Conservation (phyloP, 1,284 basidiomycete species). For the Ganoderma lingzhi region DNA sequence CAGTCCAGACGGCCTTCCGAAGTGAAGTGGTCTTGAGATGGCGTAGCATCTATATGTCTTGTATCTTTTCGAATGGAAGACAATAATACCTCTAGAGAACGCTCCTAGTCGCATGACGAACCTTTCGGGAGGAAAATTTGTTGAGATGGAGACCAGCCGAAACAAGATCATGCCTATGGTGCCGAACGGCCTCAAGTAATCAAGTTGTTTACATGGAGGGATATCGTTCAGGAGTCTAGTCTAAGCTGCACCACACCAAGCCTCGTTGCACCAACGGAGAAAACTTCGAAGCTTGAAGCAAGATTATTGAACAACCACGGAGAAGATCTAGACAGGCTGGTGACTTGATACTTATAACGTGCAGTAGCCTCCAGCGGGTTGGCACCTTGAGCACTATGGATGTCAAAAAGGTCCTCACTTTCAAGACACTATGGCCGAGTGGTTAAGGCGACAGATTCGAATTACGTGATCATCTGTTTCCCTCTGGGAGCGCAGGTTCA, state of each 20-base stretch:
- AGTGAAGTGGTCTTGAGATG: constrained; percentile 41
- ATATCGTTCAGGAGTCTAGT: too few relatives aligned
- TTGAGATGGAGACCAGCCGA: neutral
- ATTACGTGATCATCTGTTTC: constrained; percentile 25
- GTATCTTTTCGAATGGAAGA: neutral
- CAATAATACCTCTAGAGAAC: neutral
- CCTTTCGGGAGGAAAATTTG: neutral
- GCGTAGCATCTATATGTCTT: neutral
- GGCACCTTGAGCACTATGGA: too few relatives aligned
- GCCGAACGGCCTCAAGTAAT: too few relatives aligned
- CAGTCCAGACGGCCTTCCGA: constrained; percentile 65
- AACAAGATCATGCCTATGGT: neutral
- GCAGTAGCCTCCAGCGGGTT: too few relatives aligned
- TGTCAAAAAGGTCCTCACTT: neutral
- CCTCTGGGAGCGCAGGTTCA: constrained; percentile 30
- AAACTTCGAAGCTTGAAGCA: too few relatives aligned
- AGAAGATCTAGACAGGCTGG: too few relatives aligned
- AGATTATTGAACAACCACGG: too few relatives aligned
- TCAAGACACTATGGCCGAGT: constrained; percentile 30
- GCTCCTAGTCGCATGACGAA: neutral
- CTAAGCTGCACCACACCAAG: too few relatives aligned
- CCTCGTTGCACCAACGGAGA: too few relatives aligned
- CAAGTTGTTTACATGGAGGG: too few relatives aligned
- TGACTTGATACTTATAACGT: too few relatives aligned
- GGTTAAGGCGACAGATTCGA: constrained; percentile 34